Evolutionary conservation across 208 protist genomes (phyloP).

Genomic region (Wallacemonas rigidus): DNA sequence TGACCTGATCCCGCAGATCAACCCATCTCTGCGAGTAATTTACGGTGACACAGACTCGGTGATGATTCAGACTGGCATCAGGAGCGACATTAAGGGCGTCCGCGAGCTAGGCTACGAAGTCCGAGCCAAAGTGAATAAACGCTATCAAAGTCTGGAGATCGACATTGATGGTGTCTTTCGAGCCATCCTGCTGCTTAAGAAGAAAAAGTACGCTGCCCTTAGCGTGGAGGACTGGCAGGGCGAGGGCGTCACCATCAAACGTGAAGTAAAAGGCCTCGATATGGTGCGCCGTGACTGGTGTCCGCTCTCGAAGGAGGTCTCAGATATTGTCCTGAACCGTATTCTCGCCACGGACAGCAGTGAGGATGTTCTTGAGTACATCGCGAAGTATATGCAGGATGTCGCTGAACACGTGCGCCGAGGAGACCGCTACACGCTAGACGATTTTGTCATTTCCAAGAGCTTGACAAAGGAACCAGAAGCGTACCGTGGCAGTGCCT

Average conservation of each 20-base stretch:
- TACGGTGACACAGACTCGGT: slow-evolving; percentile 99
- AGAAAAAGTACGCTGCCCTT: slow-evolving; percentile 95
- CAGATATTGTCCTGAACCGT: slow-evolving; percentile 92
- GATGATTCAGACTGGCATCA: slow-evolving; percentile 98
- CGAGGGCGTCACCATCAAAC: slow-evolving; percentile 69
- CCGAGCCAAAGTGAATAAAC: slow-evolving; percentile 97
- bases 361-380: slow-evolving; percentile 89
- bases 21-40: slow-evolving; percentile 90
- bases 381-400: slow-evolving; percentile 92
- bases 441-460: slow-evolving; percentile 98
- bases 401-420: slow-evolving; percentile 77
- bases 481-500: slow-evolving; percentile 93
- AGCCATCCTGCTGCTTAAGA: slow-evolving; percentile 96
- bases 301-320: slow-evolving; percentile 94
- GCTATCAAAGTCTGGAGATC: slow-evolving; percentile 98
- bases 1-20: slow-evolving; percentile 90
- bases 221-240: slow-evolving; percentile 75
- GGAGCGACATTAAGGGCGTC: slow-evolving; percentile 83
- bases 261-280: slow-evolving; percentile 98
- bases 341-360: slow-evolving; percentile 90
- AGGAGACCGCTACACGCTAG: slow-evolving; percentile 66
- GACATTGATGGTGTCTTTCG: slow-evolving; percentile 99
- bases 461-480: slow-evolving; percentile 96
- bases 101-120: slow-evolving; percentile 91
- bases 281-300: slow-evolving; percentile 99